Percentiles rank a stretch among this genome's conserved stretches.
phyloP scores from a whole-genome alignment of 495 filamentous ascomycete genomes.

The Tricharina praecox region DNA sequence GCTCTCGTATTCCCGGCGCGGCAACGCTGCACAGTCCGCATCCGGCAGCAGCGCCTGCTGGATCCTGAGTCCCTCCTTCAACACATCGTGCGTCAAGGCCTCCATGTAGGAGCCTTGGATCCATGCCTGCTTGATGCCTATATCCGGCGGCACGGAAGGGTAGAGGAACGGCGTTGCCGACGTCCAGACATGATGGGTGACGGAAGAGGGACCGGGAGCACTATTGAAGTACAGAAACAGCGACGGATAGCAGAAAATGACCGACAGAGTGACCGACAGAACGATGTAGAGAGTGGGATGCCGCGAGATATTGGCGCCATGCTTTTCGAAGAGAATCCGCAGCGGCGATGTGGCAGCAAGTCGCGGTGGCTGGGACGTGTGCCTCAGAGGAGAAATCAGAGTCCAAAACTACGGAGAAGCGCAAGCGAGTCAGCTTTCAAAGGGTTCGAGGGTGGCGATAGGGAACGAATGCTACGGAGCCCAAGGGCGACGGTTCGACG shows the following conservation, averaged over 20 bases:
- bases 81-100: constrained; percentile 43
- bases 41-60: constrained; percentile 38
- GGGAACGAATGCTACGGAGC: no score
- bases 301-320: constrained; percentile 45
- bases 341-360: constrained; percentile 43
- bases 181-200: constrained; percentile 64
- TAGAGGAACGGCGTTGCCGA: constrained; percentile 43
- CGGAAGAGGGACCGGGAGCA: constrained; percentile 42
- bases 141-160: constrained; percentile 27
- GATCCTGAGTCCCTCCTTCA: constrained; percentile 44
- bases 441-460: no score
- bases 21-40: constrained; percentile 7
- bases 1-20: not conserved
- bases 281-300: constrained; percentile 51
- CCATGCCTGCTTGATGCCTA: constrained; percentile 37
- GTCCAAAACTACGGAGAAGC: constrained; percentile 24
- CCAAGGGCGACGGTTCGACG: no score
- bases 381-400: constrained; percentile 27
- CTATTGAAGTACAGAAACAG: constrained; percentile 48
- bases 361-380: constrained; percentile 44
- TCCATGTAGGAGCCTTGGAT: constrained; percentile 46
- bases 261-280: constrained; percentile 43
- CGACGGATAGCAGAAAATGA: constrained; percentile 47
- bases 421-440: no score
- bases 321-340: constrained; percentile 40